A percentile compares a stretch with the other conserved stretches of the same genome.
phyloP scores from a whole-genome alignment of 2,329 filamentous ascomycete genomes.

The Clonostachys byssicola region DNA sequence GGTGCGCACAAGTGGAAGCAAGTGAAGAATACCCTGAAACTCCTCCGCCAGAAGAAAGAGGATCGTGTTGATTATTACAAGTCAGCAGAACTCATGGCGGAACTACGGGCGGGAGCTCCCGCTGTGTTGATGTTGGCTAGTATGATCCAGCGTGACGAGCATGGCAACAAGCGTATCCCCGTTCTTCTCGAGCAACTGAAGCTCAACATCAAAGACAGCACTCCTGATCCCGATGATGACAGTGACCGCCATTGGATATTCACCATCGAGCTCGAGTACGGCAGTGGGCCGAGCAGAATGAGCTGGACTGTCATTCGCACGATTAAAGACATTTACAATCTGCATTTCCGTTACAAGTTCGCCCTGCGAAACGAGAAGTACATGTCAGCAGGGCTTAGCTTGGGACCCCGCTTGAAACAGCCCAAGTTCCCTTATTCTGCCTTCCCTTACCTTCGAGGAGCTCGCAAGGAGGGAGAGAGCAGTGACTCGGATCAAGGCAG shows the following conservation, averaged over 20 bases:
- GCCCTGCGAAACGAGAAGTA: conserved; percentile 81
- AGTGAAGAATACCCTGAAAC: conserved; percentile 82
- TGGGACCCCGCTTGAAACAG: conserved; percentile 69
- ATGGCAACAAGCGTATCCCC: conserved; percentile 90
- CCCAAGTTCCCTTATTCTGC: conserved; percentile 86
- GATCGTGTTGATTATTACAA: conserved; percentile 90
- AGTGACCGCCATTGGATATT: conserved; percentile 75
- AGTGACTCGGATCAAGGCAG: conserved; percentile 69
- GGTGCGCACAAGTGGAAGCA: conserved; percentile 86
- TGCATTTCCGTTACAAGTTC: conserved; percentile 91
- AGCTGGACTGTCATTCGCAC: conserved; percentile 90
- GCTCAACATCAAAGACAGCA: conserved; percentile 78
- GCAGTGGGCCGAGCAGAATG: conserved; percentile 93
- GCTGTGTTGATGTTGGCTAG: conserved; percentile 92
- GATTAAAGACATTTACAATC: conserved; percentile 83
- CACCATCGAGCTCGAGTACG: conserved; percentile 91
- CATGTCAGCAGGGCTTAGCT: conserved; percentile 62
- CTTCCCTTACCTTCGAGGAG: conserved; percentile 82
- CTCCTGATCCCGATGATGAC: conserved; percentile 59
- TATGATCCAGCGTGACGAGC: conserved; percentile 96
- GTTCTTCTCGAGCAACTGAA: conserved; percentile 94
- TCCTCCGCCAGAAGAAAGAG: conserved; percentile 75
- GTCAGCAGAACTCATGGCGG: conserved; percentile 93
- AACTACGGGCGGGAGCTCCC: conserved; percentile 86
- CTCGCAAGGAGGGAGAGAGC: conserved; percentile 73